These are phyloP conservation scores for Pseudogymnoascus sp. DNA, from an alignment of 2,329 filamentous ascomycete species.

Conservation along the genomic window DNA sequence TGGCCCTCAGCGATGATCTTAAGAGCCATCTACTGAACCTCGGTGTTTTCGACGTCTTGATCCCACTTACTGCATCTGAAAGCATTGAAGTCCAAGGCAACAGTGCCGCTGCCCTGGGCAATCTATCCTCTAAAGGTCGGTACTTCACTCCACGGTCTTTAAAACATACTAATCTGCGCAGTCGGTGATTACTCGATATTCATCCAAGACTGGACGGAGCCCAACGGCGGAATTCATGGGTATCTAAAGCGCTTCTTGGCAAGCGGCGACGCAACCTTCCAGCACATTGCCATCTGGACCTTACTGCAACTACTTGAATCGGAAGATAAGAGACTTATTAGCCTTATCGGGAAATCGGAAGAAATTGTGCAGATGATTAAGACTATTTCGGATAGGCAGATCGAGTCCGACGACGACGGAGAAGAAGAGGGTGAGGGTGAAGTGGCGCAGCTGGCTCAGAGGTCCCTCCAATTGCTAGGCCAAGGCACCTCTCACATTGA, in stretches of 20 bases:
- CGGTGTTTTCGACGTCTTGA: conserved; percentile 92
- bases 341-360: conserved; percentile 79
- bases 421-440: conserved; percentile 89
- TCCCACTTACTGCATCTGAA: conserved; percentile 86
- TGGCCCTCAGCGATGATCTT: conserved; percentile 90
- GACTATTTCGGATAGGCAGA: conserved; percentile 78
- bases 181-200: conserved; percentile 97
- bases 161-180: conserved; percentile 40
- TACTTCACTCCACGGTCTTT: conserved; percentile 13
- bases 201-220: conserved; percentile 86
- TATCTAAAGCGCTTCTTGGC: conserved; percentile 89
- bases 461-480: conserved; percentile 79
- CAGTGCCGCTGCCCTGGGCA: conserved; percentile 90
- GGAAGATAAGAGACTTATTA: conserved; percentile 82
- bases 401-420: conserved; percentile 79
- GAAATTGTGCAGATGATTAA: conserved; percentile 90
- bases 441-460: conserved; percentile 81
- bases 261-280: conserved; percentile 93
- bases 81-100: conserved; percentile 98
- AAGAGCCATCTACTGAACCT: conserved; percentile 86
- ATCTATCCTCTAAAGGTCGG: conserved; percentile 91
- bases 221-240: conserved; percentile 88
- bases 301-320: conserved; percentile 91
- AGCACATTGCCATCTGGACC: conserved; percentile 99
- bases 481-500: conserved; percentile 71